Conservation (phyloP, 257 asterid species). For the Primulina eburnea region DNA sequence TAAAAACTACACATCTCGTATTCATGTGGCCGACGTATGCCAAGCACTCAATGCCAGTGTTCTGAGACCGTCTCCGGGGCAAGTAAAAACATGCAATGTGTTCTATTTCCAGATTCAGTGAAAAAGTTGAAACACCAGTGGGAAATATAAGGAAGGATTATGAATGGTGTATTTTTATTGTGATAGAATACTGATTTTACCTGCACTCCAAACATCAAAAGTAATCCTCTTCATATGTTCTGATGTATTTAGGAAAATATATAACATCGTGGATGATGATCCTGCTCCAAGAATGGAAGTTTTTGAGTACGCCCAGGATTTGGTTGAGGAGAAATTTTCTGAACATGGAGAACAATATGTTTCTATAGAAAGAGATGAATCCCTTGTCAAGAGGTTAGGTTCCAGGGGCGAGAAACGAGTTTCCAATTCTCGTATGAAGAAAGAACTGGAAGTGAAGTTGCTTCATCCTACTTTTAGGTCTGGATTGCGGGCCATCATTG, state of each 20-base stretch:
- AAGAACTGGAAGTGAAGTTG: constrained; percentile 62
- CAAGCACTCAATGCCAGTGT: constrained; percentile 79
- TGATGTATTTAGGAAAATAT: constrained; percentile 47
- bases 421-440: constrained; percentile 70
- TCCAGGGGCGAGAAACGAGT: constrained; percentile 70
- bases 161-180: not conserved
- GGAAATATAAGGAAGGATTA: not conserved
- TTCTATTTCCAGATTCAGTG: not conserved
- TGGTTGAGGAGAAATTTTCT: constrained; percentile 61
- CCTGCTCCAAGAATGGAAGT: constrained; percentile 82
- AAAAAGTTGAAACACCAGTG: not conserved
- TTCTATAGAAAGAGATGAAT: constrained; percentile 29
- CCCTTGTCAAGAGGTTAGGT: constrained; percentile 23
- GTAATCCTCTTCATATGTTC: not conserved
- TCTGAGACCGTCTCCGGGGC: constrained; percentile 56
- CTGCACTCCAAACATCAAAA: not conserved
- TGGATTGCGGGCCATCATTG: constrained; percentile 64
- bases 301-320: constrained; percentile 55
- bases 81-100: constrained; percentile 8
- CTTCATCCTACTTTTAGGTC: constrained; percentile 64
- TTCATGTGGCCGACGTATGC: constrained; percentile 86
- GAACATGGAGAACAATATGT: constrained; percentile 25
- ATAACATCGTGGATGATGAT: constrained; percentile 38
- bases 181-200: not conserved
- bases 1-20: constrained; percentile 66